Conservation (phyloP, 1,284 basidiomycete genomes). For the Lentinus polychrous region DNA sequence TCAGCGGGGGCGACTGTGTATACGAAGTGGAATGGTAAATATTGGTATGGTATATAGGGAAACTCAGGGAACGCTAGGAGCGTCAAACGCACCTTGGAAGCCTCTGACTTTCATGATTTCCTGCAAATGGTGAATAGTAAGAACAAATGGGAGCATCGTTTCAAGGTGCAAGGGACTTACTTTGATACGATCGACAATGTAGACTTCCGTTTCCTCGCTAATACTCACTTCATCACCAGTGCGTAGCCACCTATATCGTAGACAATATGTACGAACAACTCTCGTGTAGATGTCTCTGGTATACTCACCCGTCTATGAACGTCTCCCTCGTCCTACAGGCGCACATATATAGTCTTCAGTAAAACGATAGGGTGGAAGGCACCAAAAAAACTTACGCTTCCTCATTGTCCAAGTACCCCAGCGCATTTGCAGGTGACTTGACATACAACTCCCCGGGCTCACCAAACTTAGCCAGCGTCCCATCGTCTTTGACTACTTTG, state of each 20-base stretch:
- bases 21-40: neutral
- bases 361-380: neutral
- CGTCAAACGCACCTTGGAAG: conserved; percentile 22
- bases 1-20: conserved; percentile 31
- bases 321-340: conserved; percentile 46
- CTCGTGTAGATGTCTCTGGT: neutral
- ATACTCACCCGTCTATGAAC: conserved; percentile 35
- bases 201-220: conserved; percentile 49
- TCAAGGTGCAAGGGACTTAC: conserved; percentile 20
- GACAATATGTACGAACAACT: too few species aligned
- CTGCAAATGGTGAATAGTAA: conserved; percentile 8
- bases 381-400: conserved; percentile 42
- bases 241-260: conserved; percentile 43
- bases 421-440: conserved; percentile 49
- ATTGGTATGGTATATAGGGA: neutral
- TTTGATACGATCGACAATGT: conserved; percentile 65
- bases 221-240: conserved; percentile 67
- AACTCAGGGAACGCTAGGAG: too few species aligned
- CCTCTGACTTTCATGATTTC: conserved; percentile 29
- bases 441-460: conserved; percentile 65
- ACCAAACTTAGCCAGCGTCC: conserved; percentile 49
- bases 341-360: neutral
- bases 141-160: neutral
- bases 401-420: conserved; percentile 48
- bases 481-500: conserved; percentile 55